phyloP scores from a whole-genome alignment of 352 stramenopile species.

The Pythium rhizo-oryzae region DNA sequence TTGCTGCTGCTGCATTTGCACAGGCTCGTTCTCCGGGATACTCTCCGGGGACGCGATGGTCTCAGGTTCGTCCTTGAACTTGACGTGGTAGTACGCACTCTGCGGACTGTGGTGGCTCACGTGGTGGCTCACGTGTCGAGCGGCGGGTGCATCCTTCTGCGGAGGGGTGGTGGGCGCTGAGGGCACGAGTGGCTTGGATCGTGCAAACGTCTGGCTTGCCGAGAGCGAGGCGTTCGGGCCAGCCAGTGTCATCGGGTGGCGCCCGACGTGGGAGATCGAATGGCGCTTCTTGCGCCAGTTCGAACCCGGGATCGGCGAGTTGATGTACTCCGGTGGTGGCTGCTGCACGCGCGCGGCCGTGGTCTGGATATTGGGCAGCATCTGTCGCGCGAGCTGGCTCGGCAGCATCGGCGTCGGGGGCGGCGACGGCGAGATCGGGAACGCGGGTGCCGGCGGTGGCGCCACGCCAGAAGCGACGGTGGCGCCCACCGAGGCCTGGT shows the following conservation, averaged over 20 bases:
- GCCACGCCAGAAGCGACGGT: too few species aligned
- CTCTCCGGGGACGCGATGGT: not conserved
- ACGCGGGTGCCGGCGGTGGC: not conserved
- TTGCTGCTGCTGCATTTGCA: not conserved
- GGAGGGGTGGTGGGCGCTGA: constrained; percentile 30
- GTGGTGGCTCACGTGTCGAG: constrained; percentile 14
- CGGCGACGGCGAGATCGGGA: not conserved
- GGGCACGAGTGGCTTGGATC: constrained; percentile 26
- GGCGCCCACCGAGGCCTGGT: not conserved
- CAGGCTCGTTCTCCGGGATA: not conserved
- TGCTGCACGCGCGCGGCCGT: constrained; percentile 21
- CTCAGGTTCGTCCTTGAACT: constrained; percentile 28
- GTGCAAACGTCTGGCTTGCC: constrained; percentile 24
- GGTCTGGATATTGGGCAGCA: constrained; percentile 19
- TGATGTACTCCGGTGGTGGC: constrained; percentile 49
- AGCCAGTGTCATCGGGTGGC: constrained; percentile 25
- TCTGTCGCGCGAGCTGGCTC: constrained; percentile 16
- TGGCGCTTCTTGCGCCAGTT: constrained; percentile 55
- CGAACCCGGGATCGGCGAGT: constrained; percentile 49
- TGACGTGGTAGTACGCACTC: constrained; percentile 27
- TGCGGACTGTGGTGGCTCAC: constrained; percentile 28
- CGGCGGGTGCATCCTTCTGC: constrained; percentile 19
- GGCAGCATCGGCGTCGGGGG: not conserved
- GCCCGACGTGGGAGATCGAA: constrained; percentile 47
- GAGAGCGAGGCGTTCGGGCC: constrained; percentile 19